Percentiles rank a stretch among this genome's conserved stretches.
phyloP scores from a whole-genome alignment of 768 basidiomycete species.

The Naganishia vishniacii region DNA sequence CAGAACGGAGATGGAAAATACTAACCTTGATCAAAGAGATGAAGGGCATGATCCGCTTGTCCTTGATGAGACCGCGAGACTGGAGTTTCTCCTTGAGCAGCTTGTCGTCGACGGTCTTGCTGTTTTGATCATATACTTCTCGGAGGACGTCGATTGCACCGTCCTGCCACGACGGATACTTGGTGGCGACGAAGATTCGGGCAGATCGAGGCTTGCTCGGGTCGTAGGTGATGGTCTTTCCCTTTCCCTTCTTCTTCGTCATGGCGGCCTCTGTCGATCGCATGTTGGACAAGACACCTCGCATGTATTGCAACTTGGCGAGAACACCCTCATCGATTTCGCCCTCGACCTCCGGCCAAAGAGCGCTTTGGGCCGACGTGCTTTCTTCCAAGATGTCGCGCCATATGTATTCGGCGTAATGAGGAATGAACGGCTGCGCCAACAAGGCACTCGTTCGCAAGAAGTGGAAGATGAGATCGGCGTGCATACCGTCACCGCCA shows the following conservation, averaged over 20 bases:
- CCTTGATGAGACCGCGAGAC: constrained; percentile 77
- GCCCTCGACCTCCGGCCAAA: constrained; percentile 72
- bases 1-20: not conserved
- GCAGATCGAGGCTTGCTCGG: constrained; percentile 72
- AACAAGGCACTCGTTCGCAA: constrained; percentile 74
- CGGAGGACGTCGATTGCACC: constrained; percentile 68
- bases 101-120: constrained; percentile 70
- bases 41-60: constrained; percentile 94
- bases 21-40: constrained; percentile 84
- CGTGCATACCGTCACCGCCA: constrained; percentile 69
- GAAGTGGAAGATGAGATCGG: constrained; percentile 77
- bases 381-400: constrained; percentile 64
- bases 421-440: constrained; percentile 80
- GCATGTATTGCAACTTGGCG: constrained; percentile 78
- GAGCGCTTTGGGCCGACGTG: constrained; percentile 72
- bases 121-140: constrained; percentile 58
- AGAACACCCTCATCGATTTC: constrained; percentile 53
- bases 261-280: constrained; percentile 77
- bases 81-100: constrained; percentile 66
- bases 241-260: constrained; percentile 73
- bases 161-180: constrained; percentile 93
- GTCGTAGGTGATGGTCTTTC: constrained; percentile 63
- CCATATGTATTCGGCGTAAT: constrained; percentile 91
- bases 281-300: constrained; percentile 79
- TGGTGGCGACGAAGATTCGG: constrained; percentile 79